Conservation (phyloP, 345 rosid species). For the Hypericum androsaemum region DNA sequence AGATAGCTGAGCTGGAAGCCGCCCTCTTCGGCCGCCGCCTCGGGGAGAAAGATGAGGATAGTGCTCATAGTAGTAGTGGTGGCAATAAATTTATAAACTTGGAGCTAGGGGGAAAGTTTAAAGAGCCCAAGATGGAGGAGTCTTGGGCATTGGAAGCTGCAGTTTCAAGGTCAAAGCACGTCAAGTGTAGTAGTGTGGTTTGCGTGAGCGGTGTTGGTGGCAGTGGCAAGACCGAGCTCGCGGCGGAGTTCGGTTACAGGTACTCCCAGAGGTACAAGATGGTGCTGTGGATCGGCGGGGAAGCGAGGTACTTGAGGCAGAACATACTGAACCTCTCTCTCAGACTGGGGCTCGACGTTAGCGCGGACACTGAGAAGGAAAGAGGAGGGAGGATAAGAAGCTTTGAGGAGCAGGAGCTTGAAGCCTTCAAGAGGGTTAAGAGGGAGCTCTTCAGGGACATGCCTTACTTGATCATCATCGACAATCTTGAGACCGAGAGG, state of each 20-base stretch:
- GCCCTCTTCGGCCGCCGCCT: constrained; percentile 62
- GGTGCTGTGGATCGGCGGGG: constrained; percentile 92
- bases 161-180: constrained; percentile 45
- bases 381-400: constrained; percentile 65
- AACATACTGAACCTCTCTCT: constrained; percentile 72
- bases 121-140: constrained; percentile 54
- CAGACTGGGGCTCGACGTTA: constrained; percentile 71
- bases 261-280: constrained; percentile 76
- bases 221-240: constrained; percentile 81
- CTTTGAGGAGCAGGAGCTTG: constrained; percentile 80
- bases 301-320: constrained; percentile 70
- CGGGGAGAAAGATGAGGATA: constrained; percentile 78
- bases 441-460: constrained; percentile 71
- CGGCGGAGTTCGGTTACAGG: constrained; percentile 71
- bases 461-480: constrained; percentile 79
- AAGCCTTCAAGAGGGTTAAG: constrained; percentile 80
- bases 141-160: constrained; percentile 55
- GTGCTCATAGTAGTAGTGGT: constrained; percentile 28
- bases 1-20: constrained; percentile 60
- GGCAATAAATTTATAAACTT: constrained; percentile 56
- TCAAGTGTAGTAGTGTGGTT: constrained; percentile 56
- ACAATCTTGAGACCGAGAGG: constrained; percentile 79
- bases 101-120: constrained; percentile 54
- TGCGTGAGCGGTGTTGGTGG: constrained; percentile 73
- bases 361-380: constrained; percentile 82